Conservation (phyloP, 202 grass and related monocot species). For the Carex arenaria region DNA sequence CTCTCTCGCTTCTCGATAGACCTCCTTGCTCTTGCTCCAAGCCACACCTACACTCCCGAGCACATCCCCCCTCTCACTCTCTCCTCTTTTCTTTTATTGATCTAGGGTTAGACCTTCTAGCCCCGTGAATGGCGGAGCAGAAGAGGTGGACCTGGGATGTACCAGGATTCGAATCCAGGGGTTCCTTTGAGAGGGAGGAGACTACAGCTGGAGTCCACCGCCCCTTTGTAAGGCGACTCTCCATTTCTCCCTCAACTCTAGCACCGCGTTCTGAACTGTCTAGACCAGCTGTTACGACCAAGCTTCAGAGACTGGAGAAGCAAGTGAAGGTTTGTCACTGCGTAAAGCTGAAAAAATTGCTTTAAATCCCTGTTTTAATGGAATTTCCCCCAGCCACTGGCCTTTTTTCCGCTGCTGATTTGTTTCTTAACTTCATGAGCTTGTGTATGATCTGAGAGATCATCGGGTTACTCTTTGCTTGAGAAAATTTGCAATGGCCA, state of each 20-base stretch:
- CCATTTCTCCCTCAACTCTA: slow-evolving; percentile 35
- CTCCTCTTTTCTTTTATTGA: slow-evolving; percentile 11
- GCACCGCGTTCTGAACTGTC: slow-evolving; percentile 23
- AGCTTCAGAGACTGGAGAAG: slow-evolving; percentile 61
- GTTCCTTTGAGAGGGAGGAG: slow-evolving; percentile 30
- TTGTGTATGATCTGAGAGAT: not conserved
- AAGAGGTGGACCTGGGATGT: slow-evolving; percentile 89
- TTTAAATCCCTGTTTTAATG: not conserved
- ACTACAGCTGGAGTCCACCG: slow-evolving; percentile 25
- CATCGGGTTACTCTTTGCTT: not conserved
- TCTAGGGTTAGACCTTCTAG: slow-evolving; percentile 58
- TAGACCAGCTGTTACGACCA: slow-evolving; percentile 20
- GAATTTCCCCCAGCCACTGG: not conserved
- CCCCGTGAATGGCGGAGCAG: slow-evolving; percentile 60
- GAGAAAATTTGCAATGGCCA: not conserved
- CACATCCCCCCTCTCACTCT: not conserved
- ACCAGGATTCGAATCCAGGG: slow-evolving; percentile 67
- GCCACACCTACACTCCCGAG: not conserved
- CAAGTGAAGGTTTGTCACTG: slow-evolving; percentile 60
- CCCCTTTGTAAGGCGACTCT: slow-evolving; percentile 32
- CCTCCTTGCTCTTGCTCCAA: not conserved
- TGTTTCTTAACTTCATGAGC: not conserved
- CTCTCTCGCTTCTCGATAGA: slow-evolving; percentile 42
- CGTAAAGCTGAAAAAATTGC: not conserved
- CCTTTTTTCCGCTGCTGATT: not conserved